Conservation (phyloP, 371 early-diverging fungal species). For the Zopfochytrium polystomum region DNA sequence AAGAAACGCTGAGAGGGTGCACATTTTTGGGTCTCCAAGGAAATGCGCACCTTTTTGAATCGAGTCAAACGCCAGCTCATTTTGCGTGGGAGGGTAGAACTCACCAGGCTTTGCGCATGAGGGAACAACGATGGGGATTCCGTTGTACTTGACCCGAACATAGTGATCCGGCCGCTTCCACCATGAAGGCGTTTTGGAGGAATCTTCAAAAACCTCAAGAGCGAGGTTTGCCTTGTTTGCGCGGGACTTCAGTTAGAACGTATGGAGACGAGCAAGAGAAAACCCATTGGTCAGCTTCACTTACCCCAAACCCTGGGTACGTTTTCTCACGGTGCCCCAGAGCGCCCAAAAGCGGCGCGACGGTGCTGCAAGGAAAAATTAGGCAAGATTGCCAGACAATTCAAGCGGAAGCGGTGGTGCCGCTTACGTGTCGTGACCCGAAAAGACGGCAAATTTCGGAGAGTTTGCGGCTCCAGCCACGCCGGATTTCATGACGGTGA, state of each 20-base stretch:
- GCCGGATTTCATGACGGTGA: constrained; percentile 46
- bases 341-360: constrained; percentile 62
- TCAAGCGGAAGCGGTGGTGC: not conserved
- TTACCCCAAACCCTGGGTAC: constrained; percentile 42
- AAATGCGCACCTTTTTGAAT: constrained; percentile 47
- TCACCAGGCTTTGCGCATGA: constrained; percentile 56
- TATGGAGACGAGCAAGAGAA: too few relatives aligned
- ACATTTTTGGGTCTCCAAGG: constrained; percentile 56
- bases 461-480: constrained; percentile 33
- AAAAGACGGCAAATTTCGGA: constrained; percentile 65
- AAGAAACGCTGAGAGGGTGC: constrained; percentile 70
- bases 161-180: constrained; percentile 45
- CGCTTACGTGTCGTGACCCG: constrained; percentile 71
- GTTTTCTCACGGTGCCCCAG: constrained; percentile 50
- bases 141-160: constrained; percentile 71
- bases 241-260: too few relatives aligned
- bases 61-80: too few relatives aligned
- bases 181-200: not conserved
- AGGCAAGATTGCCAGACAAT: constrained; percentile 3
- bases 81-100: too few relatives aligned
- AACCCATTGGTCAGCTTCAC: too few relatives aligned
- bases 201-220: constrained; percentile 65
- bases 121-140: constrained; percentile 57
- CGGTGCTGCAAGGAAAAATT: constrained; percentile 59
- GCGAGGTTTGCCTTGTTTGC: constrained; percentile 54